Conservation (phyloP, 192 early-diverging fungal species). For the Coemansia sp. region DNA sequence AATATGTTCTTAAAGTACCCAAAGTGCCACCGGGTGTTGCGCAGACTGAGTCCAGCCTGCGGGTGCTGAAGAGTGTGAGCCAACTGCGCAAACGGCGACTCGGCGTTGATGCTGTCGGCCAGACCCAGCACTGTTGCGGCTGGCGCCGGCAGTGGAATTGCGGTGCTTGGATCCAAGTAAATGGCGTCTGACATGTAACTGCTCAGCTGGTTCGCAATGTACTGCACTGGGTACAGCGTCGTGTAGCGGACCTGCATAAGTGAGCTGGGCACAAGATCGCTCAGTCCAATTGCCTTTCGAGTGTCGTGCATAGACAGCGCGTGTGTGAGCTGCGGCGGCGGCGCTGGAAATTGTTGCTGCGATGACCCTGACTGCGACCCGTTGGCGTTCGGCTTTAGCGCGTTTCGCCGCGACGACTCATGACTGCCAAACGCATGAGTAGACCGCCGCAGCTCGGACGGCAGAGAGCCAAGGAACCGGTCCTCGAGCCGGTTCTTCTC, state of each 20-base stretch:
- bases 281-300: conserved; percentile 19
- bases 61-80: conserved; percentile 72
- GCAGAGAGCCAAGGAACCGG: conserved; percentile 30
- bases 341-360: conserved; percentile 6
- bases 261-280: conserved; percentile 36
- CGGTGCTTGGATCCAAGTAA: conserved; percentile 26
- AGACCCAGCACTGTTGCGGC: conserved; percentile 11
- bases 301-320: conserved; percentile 10
- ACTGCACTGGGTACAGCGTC: conserved; percentile 34
- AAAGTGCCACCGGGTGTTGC: conserved; percentile 86
- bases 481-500: conserved; percentile 30
- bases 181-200: conserved; percentile 31
- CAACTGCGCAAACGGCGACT: conserved; percentile 57
- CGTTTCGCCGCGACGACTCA: neutral
- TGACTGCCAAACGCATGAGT: neutral
- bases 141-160: conserved; percentile 34
- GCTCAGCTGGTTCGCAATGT: conserved; percentile 35
- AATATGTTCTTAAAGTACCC: conserved; percentile 69
- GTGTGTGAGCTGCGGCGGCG: neutral
- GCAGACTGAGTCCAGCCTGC: conserved; percentile 62
- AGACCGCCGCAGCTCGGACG: conserved; percentile 23
- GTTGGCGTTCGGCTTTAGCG: neutral
- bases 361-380: neutral
- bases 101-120: conserved; percentile 45
- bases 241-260: conserved; percentile 51